Base-by-base conservation (phyloP, 2,329 filamentous ascomycete species). In the Ramichloridium luteum region DNA sequence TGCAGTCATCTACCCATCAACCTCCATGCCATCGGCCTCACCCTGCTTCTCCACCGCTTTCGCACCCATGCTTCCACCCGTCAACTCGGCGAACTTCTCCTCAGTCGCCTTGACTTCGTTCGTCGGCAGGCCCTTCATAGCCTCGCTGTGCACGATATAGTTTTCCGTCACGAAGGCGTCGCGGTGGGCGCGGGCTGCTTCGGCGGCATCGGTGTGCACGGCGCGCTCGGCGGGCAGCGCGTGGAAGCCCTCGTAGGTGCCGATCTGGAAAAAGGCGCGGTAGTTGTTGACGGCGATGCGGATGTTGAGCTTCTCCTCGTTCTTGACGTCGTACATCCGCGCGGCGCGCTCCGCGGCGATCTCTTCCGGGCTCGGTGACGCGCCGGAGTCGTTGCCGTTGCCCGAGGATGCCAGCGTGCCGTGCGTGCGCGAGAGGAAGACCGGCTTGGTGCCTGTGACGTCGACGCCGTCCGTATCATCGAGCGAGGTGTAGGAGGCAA, bases 401-500 rank as follows among this genome's bases (percentile, higher is more conserved):
- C n/a, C 20, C 8, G 20, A 23, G 8, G 8, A 8, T 8, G 20
- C 8, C 8, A 8, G 8, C 8, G n/a, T 23, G 8, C 20, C 20
- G n/a, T 23, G 20, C 8, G 20, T 23, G 20, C 20, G 8, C 20
- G 20, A n/a, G 8, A 23, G 20, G n/a, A 23, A 23, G 8, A 23
- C 20, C n/a, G 20, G 8, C 20, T 23, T 23, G 20, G 20, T 11
- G 18, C 27, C 10, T n/a, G 25, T 32, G 11, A 36, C 32, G 11
- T 48, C 41, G 15, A 66, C 51, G 26, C 58, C 56, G 32, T 62
- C 67, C 0, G 90, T 98, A 2, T 83, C 81, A 50, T 93, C 84
- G 14, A 86, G 72, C 41, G 84, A 82, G 44, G 84, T 81, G 57
- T 81, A 96, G 0, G 86, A 85, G 12, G 88, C 86, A 35, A 93